Evolutionary conservation across 1,139 yeast genomes (phyloP).

Genomic region (Tardiomyces depauwii): DNA sequence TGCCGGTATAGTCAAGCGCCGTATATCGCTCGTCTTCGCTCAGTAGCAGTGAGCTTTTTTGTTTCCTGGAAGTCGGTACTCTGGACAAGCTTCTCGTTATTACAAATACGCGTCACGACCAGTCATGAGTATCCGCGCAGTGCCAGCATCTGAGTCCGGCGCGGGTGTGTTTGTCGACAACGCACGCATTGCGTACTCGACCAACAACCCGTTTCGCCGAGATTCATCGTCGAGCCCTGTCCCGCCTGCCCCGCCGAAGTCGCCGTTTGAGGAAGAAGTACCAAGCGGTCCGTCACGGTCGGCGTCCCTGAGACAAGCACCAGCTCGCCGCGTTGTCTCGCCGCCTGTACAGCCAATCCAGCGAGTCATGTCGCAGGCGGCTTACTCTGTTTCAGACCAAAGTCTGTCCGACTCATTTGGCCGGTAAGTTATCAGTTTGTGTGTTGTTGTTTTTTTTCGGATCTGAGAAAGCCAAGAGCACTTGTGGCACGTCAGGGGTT

Average conservation of each 20-base stretch:
- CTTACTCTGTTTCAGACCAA: not conserved
- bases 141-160: slow-evolving; percentile 1
- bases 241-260: not conserved
- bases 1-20: too few relatives aligned
- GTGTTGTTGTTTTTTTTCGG: not conserved
- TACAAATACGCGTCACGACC: not conserved
- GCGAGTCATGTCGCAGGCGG: not conserved
- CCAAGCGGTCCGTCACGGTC: not conserved
- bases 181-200: slow-evolving; percentile 10
- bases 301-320: not conserved
- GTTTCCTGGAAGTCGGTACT: too few relatives aligned
- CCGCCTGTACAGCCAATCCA: not conserved
- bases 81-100: too few relatives aligned
- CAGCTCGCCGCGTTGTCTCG: not conserved
- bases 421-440: not conserved
- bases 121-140: slow-evolving; percentile 2
- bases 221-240: not conserved
- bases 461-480: too few relatives aligned
- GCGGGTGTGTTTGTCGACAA: not conserved
- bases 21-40: too few relatives aligned
- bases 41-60: too few relatives aligned
- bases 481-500: too few relatives aligned
- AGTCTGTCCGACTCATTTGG: not conserved
- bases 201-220: slow-evolving; percentile 18
- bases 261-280: not conserved